A percentile compares a stretch with the other conserved stretches of the same genome.
Conservation (phyloP, 2,329 filamentous ascomycete genomes). For the Diaporthe aspalathi region DNA sequence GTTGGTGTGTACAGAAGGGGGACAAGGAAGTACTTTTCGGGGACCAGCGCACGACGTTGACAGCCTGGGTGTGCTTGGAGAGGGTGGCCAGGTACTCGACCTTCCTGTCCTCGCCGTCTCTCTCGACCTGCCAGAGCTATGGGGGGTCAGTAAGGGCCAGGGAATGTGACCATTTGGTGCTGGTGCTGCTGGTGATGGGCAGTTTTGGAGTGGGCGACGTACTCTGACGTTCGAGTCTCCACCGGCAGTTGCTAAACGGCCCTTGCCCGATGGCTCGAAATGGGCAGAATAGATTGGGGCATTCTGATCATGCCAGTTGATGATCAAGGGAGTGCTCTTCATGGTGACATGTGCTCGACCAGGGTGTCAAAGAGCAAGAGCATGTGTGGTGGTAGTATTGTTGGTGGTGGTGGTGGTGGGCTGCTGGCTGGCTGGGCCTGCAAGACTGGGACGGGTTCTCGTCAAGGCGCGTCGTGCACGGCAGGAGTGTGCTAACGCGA, state of each 20-base stretch:
- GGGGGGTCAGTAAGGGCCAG: slow-evolving; percentile 13
- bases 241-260: slow-evolving; percentile 90
- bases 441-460: neutral
- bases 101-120: slow-evolving; percentile 85
- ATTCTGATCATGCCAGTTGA: slow-evolving; percentile 99
- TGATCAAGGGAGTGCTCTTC: slow-evolving; percentile 96
- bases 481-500: slow-evolving; percentile 30
- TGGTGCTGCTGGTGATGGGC: neutral
- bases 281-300: slow-evolving; percentile 97
- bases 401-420: neutral
- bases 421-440: too few relatives aligned
- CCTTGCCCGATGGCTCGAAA: slow-evolving; percentile 93
- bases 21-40: slow-evolving; percentile 77
- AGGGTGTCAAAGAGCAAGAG: slow-evolving; percentile 15
- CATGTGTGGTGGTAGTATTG: slow-evolving; percentile 21
- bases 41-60: slow-evolving; percentile 97
- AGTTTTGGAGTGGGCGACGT: slow-evolving; percentile 51
- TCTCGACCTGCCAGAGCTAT: slow-evolving; percentile 91
- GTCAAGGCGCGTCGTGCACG: slow-evolving; percentile 33
- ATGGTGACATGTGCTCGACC: slow-evolving; percentile 64
- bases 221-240: slow-evolving; percentile 97
- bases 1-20: slow-evolving; percentile 9
- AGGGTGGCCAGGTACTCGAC: slow-evolving; percentile 94
- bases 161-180: neutral
- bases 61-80: slow-evolving; percentile 93